Conservation (phyloP, 495 filamentous ascomycete genomes). For the Xylaria acuta region DNA sequence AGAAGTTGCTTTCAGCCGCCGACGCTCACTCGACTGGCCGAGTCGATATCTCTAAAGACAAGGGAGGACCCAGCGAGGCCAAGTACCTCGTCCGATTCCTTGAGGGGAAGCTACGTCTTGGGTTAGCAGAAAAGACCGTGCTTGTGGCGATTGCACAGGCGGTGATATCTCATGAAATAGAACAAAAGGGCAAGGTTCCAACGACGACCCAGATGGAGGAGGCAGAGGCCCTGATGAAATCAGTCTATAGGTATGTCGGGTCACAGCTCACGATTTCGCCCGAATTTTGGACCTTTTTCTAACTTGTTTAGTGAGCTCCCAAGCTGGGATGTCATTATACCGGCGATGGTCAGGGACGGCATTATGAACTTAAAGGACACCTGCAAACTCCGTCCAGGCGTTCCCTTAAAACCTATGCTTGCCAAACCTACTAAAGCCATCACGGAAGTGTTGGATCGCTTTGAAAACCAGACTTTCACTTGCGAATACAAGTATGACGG, state of each 20-base stretch:
- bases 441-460: constrained; percentile 95
- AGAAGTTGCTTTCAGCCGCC: constrained; percentile 88
- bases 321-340: constrained; percentile 94
- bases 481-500: constrained; percentile 99
- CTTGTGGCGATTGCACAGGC: constrained; percentile 89
- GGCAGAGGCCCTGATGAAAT: constrained; percentile 84
- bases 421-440: constrained; percentile 99
- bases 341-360: constrained; percentile 83
- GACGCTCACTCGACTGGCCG: constrained; percentile 75
- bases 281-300: constrained; percentile 19
- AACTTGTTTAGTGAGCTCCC: constrained; percentile 73
- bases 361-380: constrained; percentile 79
- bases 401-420: constrained; percentile 98
- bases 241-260: constrained; percentile 75
- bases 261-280: constrained; percentile 29
- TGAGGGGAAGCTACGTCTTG: constrained; percentile 91
- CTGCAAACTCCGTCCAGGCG: constrained; percentile 92
- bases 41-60: constrained; percentile 88
- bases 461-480: constrained; percentile 93
- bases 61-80: constrained; percentile 91
- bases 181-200: constrained; percentile 67
- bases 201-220: constrained; percentile 76
- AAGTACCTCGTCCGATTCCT: constrained; percentile 93
- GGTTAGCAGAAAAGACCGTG: constrained; percentile 90
- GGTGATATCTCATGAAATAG: constrained; percentile 79